Evolutionary conservation across 805 yeast species (phyloP).

Genomic region (Tetrapisispora fleetii): DNA sequence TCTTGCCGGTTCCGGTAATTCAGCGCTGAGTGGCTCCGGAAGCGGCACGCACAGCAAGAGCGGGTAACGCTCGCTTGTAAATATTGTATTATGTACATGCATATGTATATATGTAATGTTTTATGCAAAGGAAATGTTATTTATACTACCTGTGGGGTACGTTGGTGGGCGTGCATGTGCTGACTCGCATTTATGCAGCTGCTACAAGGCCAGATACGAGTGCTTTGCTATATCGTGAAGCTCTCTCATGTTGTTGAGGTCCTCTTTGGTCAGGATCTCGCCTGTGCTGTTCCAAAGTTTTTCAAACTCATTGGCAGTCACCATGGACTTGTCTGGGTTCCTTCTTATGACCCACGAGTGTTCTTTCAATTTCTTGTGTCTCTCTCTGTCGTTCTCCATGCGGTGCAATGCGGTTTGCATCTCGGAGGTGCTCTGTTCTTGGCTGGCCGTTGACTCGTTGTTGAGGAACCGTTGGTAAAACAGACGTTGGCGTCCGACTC

Average conservation of each 20-base stretch:
- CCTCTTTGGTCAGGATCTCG: conserved; percentile 35
- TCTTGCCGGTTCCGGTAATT: no score
- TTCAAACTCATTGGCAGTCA: conserved; percentile 42
- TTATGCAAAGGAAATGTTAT: not conserved
- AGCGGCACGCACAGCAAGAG: no score
- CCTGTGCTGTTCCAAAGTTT: conserved; percentile 31
- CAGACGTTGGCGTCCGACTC: conserved; percentile 8
- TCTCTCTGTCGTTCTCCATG: conserved; percentile 89
- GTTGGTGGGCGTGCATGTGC: not conserved
- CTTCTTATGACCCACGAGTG: conserved; percentile 41
- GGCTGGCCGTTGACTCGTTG: not conserved
- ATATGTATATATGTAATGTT: no score
- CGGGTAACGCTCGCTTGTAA: no score
- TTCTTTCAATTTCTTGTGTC: conserved; percentile 79
- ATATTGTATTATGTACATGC: no score
- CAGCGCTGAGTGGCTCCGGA: no score
- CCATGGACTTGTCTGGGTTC: conserved; percentile 4
- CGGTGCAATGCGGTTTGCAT: conserved; percentile 42
- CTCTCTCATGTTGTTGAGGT: conserved; percentile 43
- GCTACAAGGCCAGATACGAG: conserved; percentile 31
- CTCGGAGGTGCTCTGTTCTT: not conserved
- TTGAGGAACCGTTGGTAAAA: conserved; percentile 5
- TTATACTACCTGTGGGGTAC: no score
- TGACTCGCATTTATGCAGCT: not conserved
- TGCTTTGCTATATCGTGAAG: conserved; percentile 43